A percentile compares a stretch with the other conserved stretches of the same genome.
Conservation (phyloP, 345 rosid genomes). For the Populus nigra region DNA sequence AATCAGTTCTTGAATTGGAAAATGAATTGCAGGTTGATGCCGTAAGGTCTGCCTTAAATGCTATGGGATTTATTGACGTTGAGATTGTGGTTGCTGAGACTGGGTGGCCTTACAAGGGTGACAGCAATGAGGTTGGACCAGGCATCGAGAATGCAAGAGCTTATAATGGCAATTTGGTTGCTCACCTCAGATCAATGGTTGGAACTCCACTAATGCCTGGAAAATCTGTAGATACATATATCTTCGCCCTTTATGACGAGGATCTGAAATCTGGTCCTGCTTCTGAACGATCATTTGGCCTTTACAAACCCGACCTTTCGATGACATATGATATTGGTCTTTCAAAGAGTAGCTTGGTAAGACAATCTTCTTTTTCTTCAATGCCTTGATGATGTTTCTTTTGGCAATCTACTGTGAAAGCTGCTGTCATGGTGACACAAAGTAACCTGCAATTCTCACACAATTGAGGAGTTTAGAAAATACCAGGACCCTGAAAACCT, state of each 20-base stretch:
- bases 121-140: slow-evolving; percentile 69
- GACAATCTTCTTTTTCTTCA: slow-evolving; percentile 10
- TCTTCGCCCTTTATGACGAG: slow-evolving; percentile 90
- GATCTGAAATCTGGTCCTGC: slow-evolving; percentile 72
- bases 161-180: slow-evolving; percentile 79
- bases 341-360: slow-evolving; percentile 67
- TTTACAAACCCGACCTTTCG: slow-evolving; percentile 71
- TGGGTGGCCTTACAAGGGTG: slow-evolving; percentile 87
- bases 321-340: slow-evolving; percentile 67
- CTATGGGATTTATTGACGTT: slow-evolving; percentile 66
- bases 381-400: not conserved
- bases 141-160: slow-evolving; percentile 84
- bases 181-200: slow-evolving; percentile 67
- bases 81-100: slow-evolving; percentile 92
- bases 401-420: not conserved
- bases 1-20: not conserved
- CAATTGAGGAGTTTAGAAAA: not conserved
- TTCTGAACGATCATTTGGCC: slow-evolving; percentile 80
- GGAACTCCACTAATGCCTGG: slow-evolving; percentile 98
- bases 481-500: not conserved
- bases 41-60: slow-evolving; percentile 70
- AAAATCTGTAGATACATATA: slow-evolving; percentile 81
- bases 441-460: not conserved
- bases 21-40: slow-evolving; percentile 68
- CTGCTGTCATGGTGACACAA: not conserved